Evolutionary conservation across 768 basidiomycete genomes (phyloP), one percentile per base, ranked within the genome.

Genomic region (Rhodosporidiobolus sp.): DNA sequence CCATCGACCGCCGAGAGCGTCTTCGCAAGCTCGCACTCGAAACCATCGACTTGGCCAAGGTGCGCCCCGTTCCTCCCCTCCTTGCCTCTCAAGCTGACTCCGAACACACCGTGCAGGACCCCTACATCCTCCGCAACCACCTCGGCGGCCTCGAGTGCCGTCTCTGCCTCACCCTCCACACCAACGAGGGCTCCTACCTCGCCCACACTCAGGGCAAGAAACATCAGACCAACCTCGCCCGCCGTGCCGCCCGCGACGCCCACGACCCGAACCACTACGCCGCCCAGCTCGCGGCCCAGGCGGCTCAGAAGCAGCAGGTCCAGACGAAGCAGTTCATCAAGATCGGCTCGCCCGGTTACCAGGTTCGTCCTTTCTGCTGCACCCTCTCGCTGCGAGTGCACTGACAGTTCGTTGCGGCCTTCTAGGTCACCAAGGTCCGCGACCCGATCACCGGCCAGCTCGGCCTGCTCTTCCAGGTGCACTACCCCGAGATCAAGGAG

Each of bases 201-300:
- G 96, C 96, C 0, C 96, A 99, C 78, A 99, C 96, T 0, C 96
- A 98, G 83, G 96, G 96, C 30, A 99, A 98, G 84, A 99, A 98
- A 80, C 96, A 98, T 80, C 96, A 98, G 81, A 98, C 94, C 7
- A 98, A 98, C 80, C 88, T 99, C 63, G 96, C 96, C 22, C 87
- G 96, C 52, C 89, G 96, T 76, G 96, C 96, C 0, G 95, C 95
- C n/a, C 88, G 89, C 75, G 96, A 98, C 85, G 90, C 92, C 58
- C 96, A 97, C 80, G 96, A 97, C 79, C 88, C 90, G 0, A 88
- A 91, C 79, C 82, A 95, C 75, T 93, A 91, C 86, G 89, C 95
- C 73, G 89, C 91, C 48, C 78, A 80, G 60, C 78, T 81, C 28
- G 76, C 78, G 3, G 69, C 72, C 1, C 67, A 70, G 45, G 67